Base-by-base conservation (phyloP, 75 land plant species). In the Ceratopteris richardii region DNA sequence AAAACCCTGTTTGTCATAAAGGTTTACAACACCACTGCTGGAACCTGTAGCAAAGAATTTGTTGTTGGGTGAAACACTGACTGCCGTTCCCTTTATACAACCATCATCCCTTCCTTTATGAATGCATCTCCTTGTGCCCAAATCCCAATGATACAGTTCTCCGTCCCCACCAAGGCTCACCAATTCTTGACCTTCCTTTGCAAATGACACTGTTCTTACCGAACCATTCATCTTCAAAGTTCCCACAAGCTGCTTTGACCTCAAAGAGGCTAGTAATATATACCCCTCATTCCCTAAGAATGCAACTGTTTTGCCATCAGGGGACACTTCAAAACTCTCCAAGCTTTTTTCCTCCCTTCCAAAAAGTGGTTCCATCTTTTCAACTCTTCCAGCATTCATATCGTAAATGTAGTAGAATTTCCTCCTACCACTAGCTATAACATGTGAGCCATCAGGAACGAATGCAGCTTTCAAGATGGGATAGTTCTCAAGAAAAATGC, bases 201-300 rank as follows among this genome's bases (percentile, higher is more conserved):
- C 64, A 81, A 94, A 88, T 27, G 95, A 75, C 29, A 89, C 36
- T 21, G 83, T 68, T 10, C 90, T 72, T 24, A 69, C 83, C 54
- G 74, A 78, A 17, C 98, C 98, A 68, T 94, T 94, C 98, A 94
- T 88, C 67, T 94, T 94, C 29, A 94, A 54, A 20, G 90, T 94
- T 29, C 87, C 90, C 59, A 88, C 81, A 28, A 86, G 61, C 63
- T 88, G 80, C 47, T 81, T 79, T 7, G 90, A 81, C 31, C 71
- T 75, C 1, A 83, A 37, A n/a, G 95, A 94, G 29, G 82, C 75
- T 44, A 94, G 62, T 19, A 94, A 54, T 36, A 94, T 88, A 62
- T 94, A 86, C 12, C 98, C 98, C 44, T 83, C 95, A 69, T 86
- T 88, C 18, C 98, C 98, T 33, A 80, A 41, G 57, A 94, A 83